phyloP scores from a whole-genome alignment of 345 rosid genomes.

The Nasturtium officinale region DNA sequence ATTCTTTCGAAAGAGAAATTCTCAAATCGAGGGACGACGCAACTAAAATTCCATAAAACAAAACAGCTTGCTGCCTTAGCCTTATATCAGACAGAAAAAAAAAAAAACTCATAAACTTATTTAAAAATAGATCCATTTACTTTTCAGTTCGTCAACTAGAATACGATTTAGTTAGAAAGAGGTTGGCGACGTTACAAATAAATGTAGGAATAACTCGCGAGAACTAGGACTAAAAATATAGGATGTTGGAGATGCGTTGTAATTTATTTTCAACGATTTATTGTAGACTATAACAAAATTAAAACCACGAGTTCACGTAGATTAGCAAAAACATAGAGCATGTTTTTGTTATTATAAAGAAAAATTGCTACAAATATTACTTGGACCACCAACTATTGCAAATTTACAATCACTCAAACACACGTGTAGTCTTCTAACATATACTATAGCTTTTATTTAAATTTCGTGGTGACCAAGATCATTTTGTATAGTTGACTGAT shows the following conservation, averaged over 20 bases:
- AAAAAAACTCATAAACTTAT: too few relatives aligned
- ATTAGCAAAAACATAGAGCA: neutral
- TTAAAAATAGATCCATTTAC: neutral
- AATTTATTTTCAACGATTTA: neutral
- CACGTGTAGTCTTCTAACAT: too few relatives aligned
- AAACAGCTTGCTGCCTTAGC: neutral
- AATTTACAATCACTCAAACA: neutral
- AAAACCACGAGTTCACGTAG: neutral
- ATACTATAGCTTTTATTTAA: too few relatives aligned
- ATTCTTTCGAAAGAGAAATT: neutral
- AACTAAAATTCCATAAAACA: neutral
- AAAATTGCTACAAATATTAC: neutral
- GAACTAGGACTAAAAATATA: neutral
- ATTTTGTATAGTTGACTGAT: neutral
- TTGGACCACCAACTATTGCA: neutral
- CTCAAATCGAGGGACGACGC: neutral
- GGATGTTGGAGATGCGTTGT: neutral
- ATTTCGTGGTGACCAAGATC: neutral
- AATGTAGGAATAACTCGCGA: neutral
- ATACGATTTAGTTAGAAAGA: neutral
- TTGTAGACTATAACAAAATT: neutral
- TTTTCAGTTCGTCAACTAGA: neutral
- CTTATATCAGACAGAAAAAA: neutral
- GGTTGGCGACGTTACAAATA: neutral
- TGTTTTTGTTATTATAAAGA: neutral